Conservation (phyloP, 345 rosid species). For the Conringia planisiliqua region DNA sequence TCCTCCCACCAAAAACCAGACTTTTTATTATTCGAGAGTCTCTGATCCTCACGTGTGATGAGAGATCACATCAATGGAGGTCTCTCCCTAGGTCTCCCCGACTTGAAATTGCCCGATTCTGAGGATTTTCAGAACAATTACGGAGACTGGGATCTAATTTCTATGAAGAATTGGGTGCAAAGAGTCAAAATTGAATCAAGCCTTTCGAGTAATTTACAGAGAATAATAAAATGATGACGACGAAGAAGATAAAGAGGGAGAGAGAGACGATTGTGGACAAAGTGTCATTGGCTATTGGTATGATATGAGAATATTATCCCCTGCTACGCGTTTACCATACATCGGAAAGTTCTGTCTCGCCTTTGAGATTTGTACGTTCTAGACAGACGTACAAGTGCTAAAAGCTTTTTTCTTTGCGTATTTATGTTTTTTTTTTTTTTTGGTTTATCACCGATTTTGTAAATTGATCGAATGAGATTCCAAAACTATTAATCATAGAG, state of each 20-base stretch:
- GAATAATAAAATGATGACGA: slow-evolving; percentile 18
- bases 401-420: background rate
- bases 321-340: slow-evolving; percentile 27
- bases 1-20: background rate
- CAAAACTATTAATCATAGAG: slow-evolving; percentile 24
- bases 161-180: background rate
- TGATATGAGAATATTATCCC: slow-evolving; percentile 13
- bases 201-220: slow-evolving; percentile 19
- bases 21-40: background rate
- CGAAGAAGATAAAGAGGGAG: slow-evolving; percentile 11
- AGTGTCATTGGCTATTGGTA: slow-evolving; percentile 22
- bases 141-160: background rate
- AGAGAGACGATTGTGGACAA: slow-evolving; percentile 17
- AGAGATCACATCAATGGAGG: slow-evolving; percentile 24
- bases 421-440: background rate
- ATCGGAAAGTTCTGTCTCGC: background rate
- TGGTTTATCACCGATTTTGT: background rate
- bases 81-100: background rate
- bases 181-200: slow-evolving; percentile 26
- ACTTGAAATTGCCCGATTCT: background rate
- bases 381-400: background rate
- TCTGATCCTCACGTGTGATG: background rate
- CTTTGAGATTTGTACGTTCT: slow-evolving; percentile 14
- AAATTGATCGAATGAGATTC: slow-evolving; percentile 10
- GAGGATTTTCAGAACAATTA: background rate